These are phyloP conservation scores for Clavariopsis aquatica DNA, from an alignment of 495 filamentous ascomycete species.

Conservation along the genomic window DNA sequence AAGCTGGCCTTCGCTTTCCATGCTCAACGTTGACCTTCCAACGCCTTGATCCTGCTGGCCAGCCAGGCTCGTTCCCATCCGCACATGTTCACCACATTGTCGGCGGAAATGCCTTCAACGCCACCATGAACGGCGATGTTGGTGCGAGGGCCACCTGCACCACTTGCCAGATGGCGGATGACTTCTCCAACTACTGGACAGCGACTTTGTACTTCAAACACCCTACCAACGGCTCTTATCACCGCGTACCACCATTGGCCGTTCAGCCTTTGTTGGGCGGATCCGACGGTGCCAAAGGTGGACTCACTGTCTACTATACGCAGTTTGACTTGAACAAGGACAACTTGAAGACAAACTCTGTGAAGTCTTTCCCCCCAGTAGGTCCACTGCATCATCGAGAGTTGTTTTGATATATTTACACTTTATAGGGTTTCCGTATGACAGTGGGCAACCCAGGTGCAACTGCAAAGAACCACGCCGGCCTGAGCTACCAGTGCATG, in stretches of 20 bases:
- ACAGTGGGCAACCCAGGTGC: slow-evolving; percentile 52
- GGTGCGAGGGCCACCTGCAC: slow-evolving; percentile 49
- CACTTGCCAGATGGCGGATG: slow-evolving; percentile 45
- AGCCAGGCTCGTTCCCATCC: slow-evolving; percentile 47
- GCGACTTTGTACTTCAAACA: slow-evolving; percentile 55
- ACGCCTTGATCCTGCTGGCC: slow-evolving; percentile 50
- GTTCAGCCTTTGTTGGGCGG: slow-evolving; percentile 46
- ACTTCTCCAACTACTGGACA: slow-evolving; percentile 49
- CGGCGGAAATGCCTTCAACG: slow-evolving; percentile 54
- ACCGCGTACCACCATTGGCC: slow-evolving; percentile 48
- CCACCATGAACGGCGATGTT: slow-evolving; percentile 51
- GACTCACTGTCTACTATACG: slow-evolving; percentile 54
- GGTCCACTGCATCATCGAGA: not conserved
- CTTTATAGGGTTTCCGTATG: slow-evolving; percentile 57
- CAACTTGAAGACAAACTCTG: slow-evolving; percentile 48
- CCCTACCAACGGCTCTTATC: slow-evolving; percentile 52
- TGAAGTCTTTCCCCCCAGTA: slow-evolving; percentile 53
- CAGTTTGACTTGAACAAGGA: slow-evolving; percentile 47
- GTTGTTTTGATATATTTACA: not conserved
- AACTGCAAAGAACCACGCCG: slow-evolving; percentile 40
- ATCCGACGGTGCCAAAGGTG: slow-evolving; percentile 50
- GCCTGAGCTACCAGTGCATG: slow-evolving; percentile 54
- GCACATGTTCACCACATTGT: slow-evolving; percentile 55
- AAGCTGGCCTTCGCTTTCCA: slow-evolving; percentile 52
- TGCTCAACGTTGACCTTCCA: slow-evolving; percentile 53